phyloP scores from a whole-genome alignment of 257 asterid genomes.

The Primulina tabacum region DNA sequence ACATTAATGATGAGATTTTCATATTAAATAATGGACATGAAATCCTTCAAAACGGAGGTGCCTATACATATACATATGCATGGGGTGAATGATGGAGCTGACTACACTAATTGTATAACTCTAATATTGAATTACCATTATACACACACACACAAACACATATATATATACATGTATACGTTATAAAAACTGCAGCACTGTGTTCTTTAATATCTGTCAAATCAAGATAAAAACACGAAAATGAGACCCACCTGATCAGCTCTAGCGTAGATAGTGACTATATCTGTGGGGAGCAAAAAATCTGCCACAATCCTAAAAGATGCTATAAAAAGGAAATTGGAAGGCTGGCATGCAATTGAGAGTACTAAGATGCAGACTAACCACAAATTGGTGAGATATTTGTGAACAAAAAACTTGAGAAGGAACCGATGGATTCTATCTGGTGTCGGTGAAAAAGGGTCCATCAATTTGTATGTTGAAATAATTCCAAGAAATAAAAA shows the following conservation, averaged over 20 bases:
- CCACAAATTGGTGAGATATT: slow-evolving; percentile 14
- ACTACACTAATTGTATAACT: not conserved
- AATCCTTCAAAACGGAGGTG: slow-evolving; percentile 1
- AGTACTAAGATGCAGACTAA: slow-evolving; percentile 22
- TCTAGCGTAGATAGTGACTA: slow-evolving; percentile 25
- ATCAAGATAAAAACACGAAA: slow-evolving; percentile 22
- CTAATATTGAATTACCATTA: not conserved
- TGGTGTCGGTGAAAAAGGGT: slow-evolving; percentile 16
- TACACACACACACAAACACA: no score
- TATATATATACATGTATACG: not conserved
- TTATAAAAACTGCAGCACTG: slow-evolving; percentile 15
- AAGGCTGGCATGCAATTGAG: slow-evolving; percentile 41
- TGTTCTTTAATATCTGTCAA: slow-evolving; percentile 22
- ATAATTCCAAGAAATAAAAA: slow-evolving; percentile 10
- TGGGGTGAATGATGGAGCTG: slow-evolving; percentile 14
- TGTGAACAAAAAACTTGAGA: not conserved
- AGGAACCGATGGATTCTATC: slow-evolving; percentile 17
- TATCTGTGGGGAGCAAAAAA: slow-evolving; percentile 53
- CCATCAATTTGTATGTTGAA: slow-evolving; percentile 15
- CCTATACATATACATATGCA: not conserved
- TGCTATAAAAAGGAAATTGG: slow-evolving; percentile 32
- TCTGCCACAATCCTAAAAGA: slow-evolving; percentile 54
- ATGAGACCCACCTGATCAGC: slow-evolving; percentile 30
- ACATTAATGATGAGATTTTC: slow-evolving; percentile 30
- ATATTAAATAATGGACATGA: slow-evolving; percentile 21